Evolutionary conservation across 1,284 basidiomycete genomes (phyloP).

Genomic region (Cutaneotrichosporon cyanovorans): DNA sequence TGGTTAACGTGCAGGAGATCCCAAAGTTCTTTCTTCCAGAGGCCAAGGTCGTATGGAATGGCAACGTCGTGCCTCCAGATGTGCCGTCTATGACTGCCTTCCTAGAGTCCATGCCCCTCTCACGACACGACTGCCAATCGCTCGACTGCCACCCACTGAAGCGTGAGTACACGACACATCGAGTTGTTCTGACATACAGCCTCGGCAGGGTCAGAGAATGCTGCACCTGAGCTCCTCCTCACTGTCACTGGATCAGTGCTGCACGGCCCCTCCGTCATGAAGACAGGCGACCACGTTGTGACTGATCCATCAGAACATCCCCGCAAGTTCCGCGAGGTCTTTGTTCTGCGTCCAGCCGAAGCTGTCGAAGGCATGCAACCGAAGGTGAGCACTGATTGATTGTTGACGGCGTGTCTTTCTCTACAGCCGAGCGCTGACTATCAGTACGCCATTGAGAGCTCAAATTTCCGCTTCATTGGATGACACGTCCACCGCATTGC

Average conservation of each 20-base stretch:
- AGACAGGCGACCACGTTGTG: conserved; percentile 15
- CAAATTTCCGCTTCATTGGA: conserved; percentile 41
- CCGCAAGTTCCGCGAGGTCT: conserved; percentile 41
- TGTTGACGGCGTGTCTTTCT: too few species aligned
- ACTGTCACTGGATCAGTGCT: conserved; percentile 40
- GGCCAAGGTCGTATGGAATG: conserved; percentile 42
- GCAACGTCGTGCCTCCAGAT: conserved; percentile 28
- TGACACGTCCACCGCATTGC: too few species aligned
- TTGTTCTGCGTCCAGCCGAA: conserved; percentile 32
- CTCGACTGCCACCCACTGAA: conserved; percentile 39
- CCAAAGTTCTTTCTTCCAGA: conserved; percentile 33
- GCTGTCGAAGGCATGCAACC: conserved; percentile 38
- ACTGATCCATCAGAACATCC: conserved; percentile 25
- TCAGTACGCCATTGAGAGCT: conserved; percentile 38
- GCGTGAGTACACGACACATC: conserved; percentile 1
- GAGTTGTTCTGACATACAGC: conserved; percentile 3
- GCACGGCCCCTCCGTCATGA: conserved; percentile 33
- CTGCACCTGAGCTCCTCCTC: conserved; percentile 35
- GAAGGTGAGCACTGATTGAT: conserved; percentile 19
- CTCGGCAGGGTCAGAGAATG: conserved; percentile 12
- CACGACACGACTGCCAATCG: conserved; percentile 38
- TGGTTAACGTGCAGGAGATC: conserved; percentile 27
- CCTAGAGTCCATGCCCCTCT: conserved; percentile 31
- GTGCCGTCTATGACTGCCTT: conserved; percentile 25
- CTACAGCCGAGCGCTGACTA: too few species aligned